A percentile compares a stretch with the other conserved stretches of the same genome.
phyloP scores from a whole-genome alignment of 331 rosid species.

The Quercus lobata region DNA sequence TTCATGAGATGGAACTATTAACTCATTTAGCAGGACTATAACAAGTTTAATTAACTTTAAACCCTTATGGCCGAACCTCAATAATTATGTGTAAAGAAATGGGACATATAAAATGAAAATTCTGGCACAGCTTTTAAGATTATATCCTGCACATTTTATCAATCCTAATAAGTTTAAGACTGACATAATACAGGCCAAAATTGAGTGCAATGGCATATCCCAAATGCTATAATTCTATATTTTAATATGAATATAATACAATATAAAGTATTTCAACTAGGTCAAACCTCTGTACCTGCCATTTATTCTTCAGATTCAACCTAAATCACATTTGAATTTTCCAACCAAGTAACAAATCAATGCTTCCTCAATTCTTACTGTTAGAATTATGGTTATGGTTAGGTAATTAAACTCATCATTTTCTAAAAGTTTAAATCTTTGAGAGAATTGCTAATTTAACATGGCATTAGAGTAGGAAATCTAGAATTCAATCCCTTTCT shows the following conservation, averaged over 20 bases:
- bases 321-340: neutral
- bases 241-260: neutral
- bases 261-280: neutral
- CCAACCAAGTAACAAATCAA: neutral
- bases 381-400: too few relatives aligned
- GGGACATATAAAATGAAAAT: neutral
- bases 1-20: neutral
- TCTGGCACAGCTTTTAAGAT: neutral
- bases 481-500: too few relatives aligned
- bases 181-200: neutral
- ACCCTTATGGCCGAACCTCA: neutral
- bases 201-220: neutral
- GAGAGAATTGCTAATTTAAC: too few relatives aligned
- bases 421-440: too few relatives aligned
- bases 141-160: neutral
- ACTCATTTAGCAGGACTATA: too few relatives aligned
- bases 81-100: neutral
- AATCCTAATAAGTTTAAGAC: neutral
- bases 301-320: neutral
- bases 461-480: too few relatives aligned
- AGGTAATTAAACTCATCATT: too few relatives aligned
- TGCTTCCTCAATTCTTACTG: neutral
- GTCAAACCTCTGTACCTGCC: neutral
- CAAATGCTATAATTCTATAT: neutral
- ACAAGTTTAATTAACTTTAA: neutral